phyloP scores from a whole-genome alignment of 2,329 filamentous ascomycete genomes.

The Penicillium sp. region DNA sequence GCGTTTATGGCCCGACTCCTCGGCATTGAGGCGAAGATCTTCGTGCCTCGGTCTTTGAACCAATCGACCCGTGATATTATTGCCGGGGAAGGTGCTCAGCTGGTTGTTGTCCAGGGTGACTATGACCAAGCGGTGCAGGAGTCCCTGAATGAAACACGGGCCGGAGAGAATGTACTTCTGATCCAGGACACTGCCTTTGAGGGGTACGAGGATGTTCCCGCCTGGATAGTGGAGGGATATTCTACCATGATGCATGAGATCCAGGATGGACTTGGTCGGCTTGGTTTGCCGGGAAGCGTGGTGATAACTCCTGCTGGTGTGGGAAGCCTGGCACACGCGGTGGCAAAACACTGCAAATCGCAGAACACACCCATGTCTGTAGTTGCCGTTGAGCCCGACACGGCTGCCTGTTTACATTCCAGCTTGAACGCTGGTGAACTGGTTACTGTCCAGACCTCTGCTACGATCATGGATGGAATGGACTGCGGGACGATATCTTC shows the following conservation, averaged over 20 bases:
- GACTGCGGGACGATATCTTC: slow-evolving; percentile 67
- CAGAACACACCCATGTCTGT: slow-evolving; percentile 41
- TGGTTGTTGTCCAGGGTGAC: slow-evolving; percentile 53
- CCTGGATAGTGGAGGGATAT: slow-evolving; percentile 77
- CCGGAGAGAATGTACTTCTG: slow-evolving; percentile 48
- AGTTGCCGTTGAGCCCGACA: slow-evolving; percentile 67
- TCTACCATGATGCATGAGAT: slow-evolving; percentile 66
- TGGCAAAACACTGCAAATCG: slow-evolving; percentile 61
- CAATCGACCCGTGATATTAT: slow-evolving; percentile 54
- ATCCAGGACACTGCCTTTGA: slow-evolving; percentile 67
- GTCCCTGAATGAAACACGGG: slow-evolving; percentile 43
- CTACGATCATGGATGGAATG: slow-evolving; percentile 71
- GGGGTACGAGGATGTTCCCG: slow-evolving; percentile 63
- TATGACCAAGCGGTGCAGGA: slow-evolving; percentile 62
- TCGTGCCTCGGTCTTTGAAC: slow-evolving; percentile 60
- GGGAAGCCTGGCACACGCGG: slow-evolving; percentile 68
- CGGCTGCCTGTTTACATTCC: slow-evolving; percentile 53
- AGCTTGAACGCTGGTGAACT: slow-evolving; percentile 49
- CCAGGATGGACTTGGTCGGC: slow-evolving; percentile 56
- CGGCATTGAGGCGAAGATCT: slow-evolving; percentile 54
- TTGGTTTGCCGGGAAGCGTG: slow-evolving; percentile 44
- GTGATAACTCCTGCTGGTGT: slow-evolving; percentile 67
- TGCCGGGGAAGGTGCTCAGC: slow-evolving; percentile 58
- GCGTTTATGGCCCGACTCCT: slow-evolving; percentile 64
- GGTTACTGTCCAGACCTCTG: slow-evolving; percentile 51